Percentiles rank a stretch among this genome's conserved stretches.
These are phyloP conservation scores for Amanita fuliginea DNA, from an alignment of 768 basidiomycete genomes.

Conservation along the genomic window DNA sequence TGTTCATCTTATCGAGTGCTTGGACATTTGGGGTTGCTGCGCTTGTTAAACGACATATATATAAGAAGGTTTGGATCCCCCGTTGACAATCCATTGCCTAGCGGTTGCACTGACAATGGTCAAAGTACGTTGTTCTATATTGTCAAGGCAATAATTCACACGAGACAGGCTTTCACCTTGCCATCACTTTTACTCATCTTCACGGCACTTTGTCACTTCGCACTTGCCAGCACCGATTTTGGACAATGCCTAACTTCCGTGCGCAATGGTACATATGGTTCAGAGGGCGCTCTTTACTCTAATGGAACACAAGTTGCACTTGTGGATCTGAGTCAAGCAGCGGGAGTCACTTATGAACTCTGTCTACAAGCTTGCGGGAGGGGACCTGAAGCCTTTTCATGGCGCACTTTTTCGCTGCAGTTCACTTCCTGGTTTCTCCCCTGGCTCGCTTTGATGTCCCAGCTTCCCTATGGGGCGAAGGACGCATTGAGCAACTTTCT, in stretches of 20 bases:
- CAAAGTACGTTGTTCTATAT: too few species aligned
- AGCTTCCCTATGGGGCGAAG: constrained; percentile 35
- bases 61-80: too few species aligned
- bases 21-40: too few species aligned
- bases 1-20: too few species aligned
- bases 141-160: too few species aligned
- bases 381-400: constrained; percentile 17
- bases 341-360: neutral
- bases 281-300: neutral
- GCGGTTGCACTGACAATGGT: too few species aligned
- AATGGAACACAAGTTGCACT: neutral
- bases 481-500: constrained; percentile 29
- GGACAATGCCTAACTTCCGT: neutral
- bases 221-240: neutral
- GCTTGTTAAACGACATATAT: too few species aligned
- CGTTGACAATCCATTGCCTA: too few species aligned
- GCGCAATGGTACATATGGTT: neutral
- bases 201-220: too few species aligned
- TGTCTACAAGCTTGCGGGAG: constrained; percentile 13
- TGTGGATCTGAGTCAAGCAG: neutral
- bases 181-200: too few species aligned
- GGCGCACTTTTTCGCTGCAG: constrained; percentile 25
- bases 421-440: constrained; percentile 37
- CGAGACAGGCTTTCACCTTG: too few species aligned
- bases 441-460: constrained; percentile 37